Evolutionary conservation across 2,329 filamentous ascomycete genomes (phyloP).

Genomic region (Albifimbria verrucaria): DNA sequence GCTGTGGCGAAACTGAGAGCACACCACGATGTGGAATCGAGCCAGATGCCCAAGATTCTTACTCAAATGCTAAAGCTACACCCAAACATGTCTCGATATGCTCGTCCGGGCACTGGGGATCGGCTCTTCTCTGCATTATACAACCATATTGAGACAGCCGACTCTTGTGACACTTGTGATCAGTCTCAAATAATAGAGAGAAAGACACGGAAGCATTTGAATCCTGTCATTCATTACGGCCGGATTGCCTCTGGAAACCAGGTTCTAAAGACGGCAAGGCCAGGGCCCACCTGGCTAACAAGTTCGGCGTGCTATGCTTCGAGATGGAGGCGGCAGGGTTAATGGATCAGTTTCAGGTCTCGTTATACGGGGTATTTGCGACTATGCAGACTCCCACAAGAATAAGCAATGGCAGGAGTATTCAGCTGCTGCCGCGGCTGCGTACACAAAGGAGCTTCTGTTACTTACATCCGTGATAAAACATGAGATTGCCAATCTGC

Average conservation of each 20-base stretch:
- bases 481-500: too few relatives aligned
- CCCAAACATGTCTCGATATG: background rate
- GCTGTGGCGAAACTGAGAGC: background rate
- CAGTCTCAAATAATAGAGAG: background rate
- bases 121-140: background rate
- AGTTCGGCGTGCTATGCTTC: slow-evolving; percentile 4
- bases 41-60: background rate
- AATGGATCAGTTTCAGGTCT: slow-evolving; percentile 5
- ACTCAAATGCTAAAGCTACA: background rate
- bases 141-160: background rate
- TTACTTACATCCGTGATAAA: too few relatives aligned
- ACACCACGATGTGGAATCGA: background rate
- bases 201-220: background rate
- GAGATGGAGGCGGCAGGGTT: too few relatives aligned
- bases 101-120: background rate
- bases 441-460: slow-evolving; percentile 5
- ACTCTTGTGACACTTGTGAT: background rate
- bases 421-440: slow-evolving; percentile 4
- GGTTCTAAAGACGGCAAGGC: background rate
- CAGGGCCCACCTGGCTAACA: background rate
- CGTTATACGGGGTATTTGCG: slow-evolving; percentile 10
- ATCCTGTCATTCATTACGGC: slow-evolving; percentile 3
- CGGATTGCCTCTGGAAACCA: slow-evolving; percentile 5
- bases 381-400: slow-evolving; percentile 9
- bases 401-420: slow-evolving; percentile 5